Conservation (phyloP, 768 basidiomycete genomes). For the Russula sp. region DNA sequence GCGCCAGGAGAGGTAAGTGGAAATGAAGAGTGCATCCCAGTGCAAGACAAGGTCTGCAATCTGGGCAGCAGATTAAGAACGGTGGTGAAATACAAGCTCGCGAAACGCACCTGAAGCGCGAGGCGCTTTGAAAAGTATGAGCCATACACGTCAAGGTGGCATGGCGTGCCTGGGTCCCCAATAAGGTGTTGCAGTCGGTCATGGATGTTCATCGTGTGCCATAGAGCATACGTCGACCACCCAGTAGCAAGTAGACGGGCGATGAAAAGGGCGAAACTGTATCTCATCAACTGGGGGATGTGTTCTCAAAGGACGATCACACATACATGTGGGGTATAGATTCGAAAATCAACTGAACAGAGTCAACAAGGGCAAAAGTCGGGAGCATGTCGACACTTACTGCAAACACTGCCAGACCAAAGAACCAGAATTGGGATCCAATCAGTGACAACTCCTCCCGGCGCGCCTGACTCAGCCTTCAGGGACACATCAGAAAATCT, state of each 20-base stretch:
- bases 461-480: conserved; percentile 9
- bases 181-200: conserved; percentile 34
- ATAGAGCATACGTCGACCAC: conserved; percentile 47
- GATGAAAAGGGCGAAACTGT: conserved; percentile 41
- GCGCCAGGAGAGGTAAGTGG: conserved; percentile 38
- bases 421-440: conserved; percentile 21
- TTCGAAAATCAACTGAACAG: conserved; percentile 35
- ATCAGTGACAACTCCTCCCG: conserved; percentile 18
- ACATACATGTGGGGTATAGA: conserved; percentile 50
- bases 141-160: conserved; percentile 41
- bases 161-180: conserved; percentile 36
- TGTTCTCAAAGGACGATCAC: background rate
- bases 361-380: background rate
- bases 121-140: conserved; percentile 37
- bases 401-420: conserved; percentile 21
- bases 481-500: background rate
- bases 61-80: conserved; percentile 25
- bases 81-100: background rate
- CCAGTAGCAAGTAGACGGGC: conserved; percentile 40
- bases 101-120: conserved; percentile 35
- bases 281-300: background rate
- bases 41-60: conserved; percentile 44
- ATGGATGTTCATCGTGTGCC: conserved; percentile 35
- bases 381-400: background rate
- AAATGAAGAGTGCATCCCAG: conserved; percentile 36